These are phyloP conservation scores for Drechslerella stenobrocha DNA, from an alignment of 2,329 filamentous ascomycete genomes.

Conservation along the genomic window DNA sequence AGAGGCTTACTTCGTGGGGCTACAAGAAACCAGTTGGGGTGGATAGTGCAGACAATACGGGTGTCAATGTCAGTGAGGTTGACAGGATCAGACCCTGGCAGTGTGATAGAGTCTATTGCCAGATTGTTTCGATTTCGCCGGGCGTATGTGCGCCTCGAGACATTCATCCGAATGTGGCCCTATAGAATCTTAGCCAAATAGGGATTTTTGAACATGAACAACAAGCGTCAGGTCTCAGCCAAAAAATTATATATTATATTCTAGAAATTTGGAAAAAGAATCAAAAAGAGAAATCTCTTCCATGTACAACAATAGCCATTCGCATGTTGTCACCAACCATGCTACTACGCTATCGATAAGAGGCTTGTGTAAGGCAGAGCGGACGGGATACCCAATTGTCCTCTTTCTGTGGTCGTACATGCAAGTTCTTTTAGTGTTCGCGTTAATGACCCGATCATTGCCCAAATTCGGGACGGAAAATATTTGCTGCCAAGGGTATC, in stretches of 20 bases:
- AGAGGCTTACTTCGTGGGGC: conserved; percentile 24
- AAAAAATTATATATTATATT: too few relatives aligned
- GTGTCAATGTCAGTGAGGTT: too few relatives aligned
- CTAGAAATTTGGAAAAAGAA: conserved; percentile 1
- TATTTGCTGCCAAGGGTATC: too few relatives aligned
- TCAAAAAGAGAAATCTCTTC: background rate
- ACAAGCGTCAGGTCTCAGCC: too few relatives aligned
- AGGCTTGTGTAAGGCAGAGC: conserved; percentile 8
- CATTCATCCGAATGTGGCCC: too few relatives aligned
- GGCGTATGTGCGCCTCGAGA: too few relatives aligned
- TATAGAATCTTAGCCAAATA: too few relatives aligned
- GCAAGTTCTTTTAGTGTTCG: background rate
- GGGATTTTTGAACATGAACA: too few relatives aligned
- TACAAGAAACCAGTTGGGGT: conserved; percentile 21
- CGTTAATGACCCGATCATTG: too few relatives aligned
- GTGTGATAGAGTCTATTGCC: too few relatives aligned
- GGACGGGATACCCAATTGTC: conserved; percentile 2
- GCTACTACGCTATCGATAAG: background rate
- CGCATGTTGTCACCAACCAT: background rate
- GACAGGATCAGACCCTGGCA: too few relatives aligned
- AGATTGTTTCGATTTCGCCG: too few relatives aligned
- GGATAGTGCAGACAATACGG: background rate
- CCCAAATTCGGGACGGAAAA: background rate
- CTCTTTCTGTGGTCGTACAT: conserved; percentile 6
- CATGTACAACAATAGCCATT: conserved; percentile 1